Evolutionary conservation across 2,329 filamentous ascomycete genomes (phyloP).

Genomic region (Apiospora saccharicola): DNA sequence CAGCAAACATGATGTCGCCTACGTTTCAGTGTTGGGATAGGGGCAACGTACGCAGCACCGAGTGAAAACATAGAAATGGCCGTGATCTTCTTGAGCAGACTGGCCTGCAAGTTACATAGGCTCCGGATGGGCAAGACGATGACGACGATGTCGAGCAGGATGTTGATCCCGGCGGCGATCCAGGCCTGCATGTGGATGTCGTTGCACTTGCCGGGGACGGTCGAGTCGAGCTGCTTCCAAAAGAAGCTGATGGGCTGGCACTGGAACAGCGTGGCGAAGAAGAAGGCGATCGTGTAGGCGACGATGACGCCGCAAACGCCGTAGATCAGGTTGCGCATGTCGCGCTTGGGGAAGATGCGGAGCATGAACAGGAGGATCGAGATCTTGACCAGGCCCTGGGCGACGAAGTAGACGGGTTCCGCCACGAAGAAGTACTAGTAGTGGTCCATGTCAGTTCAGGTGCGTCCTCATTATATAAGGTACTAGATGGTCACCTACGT

Average conservation of each 20-base stretch:
- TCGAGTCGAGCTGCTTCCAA: slow-evolving; percentile 37
- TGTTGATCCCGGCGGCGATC: slow-evolving; percentile 42
- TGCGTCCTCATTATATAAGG: background rate
- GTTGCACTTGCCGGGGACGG: slow-evolving; percentile 37
- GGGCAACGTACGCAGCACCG: slow-evolving; percentile 45
- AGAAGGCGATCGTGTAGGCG: slow-evolving; percentile 36
- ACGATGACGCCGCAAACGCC: slow-evolving; percentile 36
- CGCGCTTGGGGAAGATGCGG: slow-evolving; percentile 41
- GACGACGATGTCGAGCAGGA: slow-evolving; percentile 32
- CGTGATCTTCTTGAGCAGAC: slow-evolving; percentile 42
- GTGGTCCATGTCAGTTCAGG: background rate
- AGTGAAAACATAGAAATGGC: slow-evolving; percentile 45
- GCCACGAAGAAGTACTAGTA: slow-evolving; percentile 39
- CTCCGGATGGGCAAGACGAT: slow-evolving; percentile 41
- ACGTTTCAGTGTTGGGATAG: background rate
- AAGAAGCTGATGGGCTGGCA: slow-evolving; percentile 42
- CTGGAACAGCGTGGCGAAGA: slow-evolving; percentile 39
- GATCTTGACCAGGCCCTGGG: slow-evolving; percentile 42
- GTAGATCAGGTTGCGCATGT: slow-evolving; percentile 36
- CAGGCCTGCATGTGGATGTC: slow-evolving; percentile 42
- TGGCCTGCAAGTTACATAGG: slow-evolving; percentile 40
- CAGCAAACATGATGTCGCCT: background rate
- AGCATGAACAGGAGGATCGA: slow-evolving; percentile 44
- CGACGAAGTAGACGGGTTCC: slow-evolving; percentile 44
- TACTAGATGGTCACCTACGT: slow-evolving; percentile 13